Conservation (phyloP, 1,284 basidiomycete species). For the Cryptococcus sp. region DNA sequence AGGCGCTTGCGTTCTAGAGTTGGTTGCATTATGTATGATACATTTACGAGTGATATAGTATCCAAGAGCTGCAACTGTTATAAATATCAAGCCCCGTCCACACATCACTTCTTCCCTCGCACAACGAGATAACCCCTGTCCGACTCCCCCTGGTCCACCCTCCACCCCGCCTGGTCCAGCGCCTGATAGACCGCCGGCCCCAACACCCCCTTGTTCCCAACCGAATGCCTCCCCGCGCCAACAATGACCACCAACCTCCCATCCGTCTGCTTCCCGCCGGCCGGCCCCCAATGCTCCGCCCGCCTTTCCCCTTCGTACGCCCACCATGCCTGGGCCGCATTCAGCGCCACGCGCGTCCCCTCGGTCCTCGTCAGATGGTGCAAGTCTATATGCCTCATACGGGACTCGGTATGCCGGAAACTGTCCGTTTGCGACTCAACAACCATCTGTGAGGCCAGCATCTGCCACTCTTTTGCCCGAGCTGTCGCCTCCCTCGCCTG, state of each 20-base stretch:
- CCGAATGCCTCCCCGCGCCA: slow-evolving; percentile 46
- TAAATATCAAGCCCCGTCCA: background rate
- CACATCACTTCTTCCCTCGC: slow-evolving; percentile 17
- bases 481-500: slow-evolving; percentile 38
- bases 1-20: slow-evolving; percentile 53
- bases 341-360: slow-evolving; percentile 33
- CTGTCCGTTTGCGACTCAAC: slow-evolving; percentile 31
- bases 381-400: slow-evolving; percentile 28
- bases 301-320: slow-evolving; percentile 41
- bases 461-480: slow-evolving; percentile 34
- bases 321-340: slow-evolving; percentile 34
- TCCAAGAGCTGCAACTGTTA: background rate
- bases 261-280: slow-evolving; percentile 59
- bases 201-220: slow-evolving; percentile 38
- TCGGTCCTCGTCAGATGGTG: slow-evolving; percentile 43
- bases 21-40: background rate
- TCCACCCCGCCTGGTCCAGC: slow-evolving; percentile 42
- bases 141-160: slow-evolving; percentile 32
- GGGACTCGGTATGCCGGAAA: background rate
- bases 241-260: slow-evolving; percentile 36
- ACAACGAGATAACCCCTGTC: slow-evolving; percentile 42
- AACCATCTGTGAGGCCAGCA: slow-evolving; percentile 40
- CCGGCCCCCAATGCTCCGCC: slow-evolving; percentile 60
- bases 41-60: background rate
- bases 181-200: slow-evolving; percentile 40